Conservation (phyloP, 2,329 filamentous ascomycete species). For the Neonectria neomacrospora region DNA sequence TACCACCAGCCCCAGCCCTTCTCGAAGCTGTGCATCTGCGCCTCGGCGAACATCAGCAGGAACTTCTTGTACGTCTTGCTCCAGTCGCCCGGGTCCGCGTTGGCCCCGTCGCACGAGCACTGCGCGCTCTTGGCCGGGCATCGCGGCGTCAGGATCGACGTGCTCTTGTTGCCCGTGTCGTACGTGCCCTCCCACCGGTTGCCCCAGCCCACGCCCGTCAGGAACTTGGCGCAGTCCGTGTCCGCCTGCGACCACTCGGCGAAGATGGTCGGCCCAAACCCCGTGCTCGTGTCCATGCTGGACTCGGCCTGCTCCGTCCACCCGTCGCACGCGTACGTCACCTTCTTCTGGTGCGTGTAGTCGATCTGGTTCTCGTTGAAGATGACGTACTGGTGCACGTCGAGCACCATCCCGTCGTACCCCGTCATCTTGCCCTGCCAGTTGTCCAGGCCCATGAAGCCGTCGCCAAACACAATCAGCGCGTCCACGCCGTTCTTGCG, state of each 20-base stretch:
- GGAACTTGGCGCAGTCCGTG: conserved; percentile 87
- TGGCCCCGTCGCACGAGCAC: conserved; percentile 82
- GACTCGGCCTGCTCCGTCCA: conserved; percentile 84
- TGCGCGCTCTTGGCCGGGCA: conserved; percentile 75
- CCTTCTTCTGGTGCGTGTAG: conserved; percentile 83
- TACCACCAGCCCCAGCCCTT: conserved; percentile 98
- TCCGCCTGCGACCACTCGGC: conserved; percentile 98
- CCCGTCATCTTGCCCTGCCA: conserved; percentile 87
- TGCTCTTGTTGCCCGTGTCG: conserved; percentile 70
- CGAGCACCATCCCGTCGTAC: conserved; percentile 81
- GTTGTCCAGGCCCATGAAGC: conserved; percentile 89
- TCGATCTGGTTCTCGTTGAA: conserved; percentile 92
- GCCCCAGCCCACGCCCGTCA: conserved; percentile 91
- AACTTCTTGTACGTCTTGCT: conserved; percentile 83
- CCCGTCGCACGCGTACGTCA: conserved; percentile 85
- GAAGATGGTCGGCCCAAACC: conserved; percentile 93
- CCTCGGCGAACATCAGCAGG: conserved; percentile 89
- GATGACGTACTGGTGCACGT: conserved; percentile 98
- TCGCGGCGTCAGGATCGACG: conserved; percentile 73
- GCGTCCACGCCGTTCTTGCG: conserved; percentile 80
- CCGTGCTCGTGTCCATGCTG: conserved; percentile 77
- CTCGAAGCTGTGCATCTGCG: conserved; percentile 96
- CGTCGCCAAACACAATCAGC: conserved; percentile 88
- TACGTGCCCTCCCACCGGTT: conserved; percentile 93
- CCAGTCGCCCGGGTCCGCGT: conserved; percentile 76